These are phyloP conservation scores for Eimeria brunetti DNA, from an alignment of 169 alveolate genomes.

Conservation along the genomic window DNA sequence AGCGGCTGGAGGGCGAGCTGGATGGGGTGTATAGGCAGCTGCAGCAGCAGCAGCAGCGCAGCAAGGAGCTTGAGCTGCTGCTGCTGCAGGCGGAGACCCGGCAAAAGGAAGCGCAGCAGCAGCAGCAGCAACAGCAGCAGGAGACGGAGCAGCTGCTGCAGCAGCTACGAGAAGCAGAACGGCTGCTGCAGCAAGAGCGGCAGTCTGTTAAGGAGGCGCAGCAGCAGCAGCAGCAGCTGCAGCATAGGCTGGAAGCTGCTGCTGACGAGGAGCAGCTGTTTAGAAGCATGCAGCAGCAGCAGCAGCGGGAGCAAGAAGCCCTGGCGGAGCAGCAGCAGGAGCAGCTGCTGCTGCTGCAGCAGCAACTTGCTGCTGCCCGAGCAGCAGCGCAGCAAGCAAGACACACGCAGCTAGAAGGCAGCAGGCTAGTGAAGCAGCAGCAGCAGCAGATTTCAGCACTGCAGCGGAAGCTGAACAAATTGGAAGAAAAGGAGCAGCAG, in stretches of 20 bases:
- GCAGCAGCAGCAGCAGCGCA: conserved; percentile 71
- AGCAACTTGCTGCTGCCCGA: conserved; percentile 43
- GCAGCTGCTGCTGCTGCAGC: conserved; percentile 67
- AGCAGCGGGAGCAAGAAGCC: conserved; percentile 56
- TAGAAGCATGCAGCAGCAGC: conserved; percentile 45
- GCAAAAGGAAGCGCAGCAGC: conserved; percentile 36
- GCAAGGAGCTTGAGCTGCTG: conserved; percentile 49
- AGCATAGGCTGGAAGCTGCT: not conserved
- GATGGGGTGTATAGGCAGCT: conserved; percentile 54
- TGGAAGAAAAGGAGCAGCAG: conserved; percentile 29
- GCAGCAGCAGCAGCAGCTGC: conserved; percentile 54
- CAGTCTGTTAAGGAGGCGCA: conserved; percentile 13
- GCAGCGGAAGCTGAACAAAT: conserved; percentile 3
- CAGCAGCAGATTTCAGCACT: conserved; percentile 47
- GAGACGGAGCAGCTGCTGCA: conserved; percentile 40
- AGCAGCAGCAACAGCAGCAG: conserved; percentile 31
- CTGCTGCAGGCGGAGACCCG: conserved; percentile 13
- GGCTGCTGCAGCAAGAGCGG: conserved; percentile 57
- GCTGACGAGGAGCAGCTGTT: conserved; percentile 29
- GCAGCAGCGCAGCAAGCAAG: conserved; percentile 32
- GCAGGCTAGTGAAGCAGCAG: conserved; percentile 42
- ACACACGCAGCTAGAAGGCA: conserved; percentile 29
- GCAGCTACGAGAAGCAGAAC: conserved; percentile 46
- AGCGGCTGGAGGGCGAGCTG: not conserved
- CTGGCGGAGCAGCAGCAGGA: conserved; percentile 43